Percentiles rank a stretch among this genome's conserved stretches.
phyloP scores from a whole-genome alignment of 2,329 filamentous ascomycete genomes.

The Sclerotinia nivalis region DNA sequence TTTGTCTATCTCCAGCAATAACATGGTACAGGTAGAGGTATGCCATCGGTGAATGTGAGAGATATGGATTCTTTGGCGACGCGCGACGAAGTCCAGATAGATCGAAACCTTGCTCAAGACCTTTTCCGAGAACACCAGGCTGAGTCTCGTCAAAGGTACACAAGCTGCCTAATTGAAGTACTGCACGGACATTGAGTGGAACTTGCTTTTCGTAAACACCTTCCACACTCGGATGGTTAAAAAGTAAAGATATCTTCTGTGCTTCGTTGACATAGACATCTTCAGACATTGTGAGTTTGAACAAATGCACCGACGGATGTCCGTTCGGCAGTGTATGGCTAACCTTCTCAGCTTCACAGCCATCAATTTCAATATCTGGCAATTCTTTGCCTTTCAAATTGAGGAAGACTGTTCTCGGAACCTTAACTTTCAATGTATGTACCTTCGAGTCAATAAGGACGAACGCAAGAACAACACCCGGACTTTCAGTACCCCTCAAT shows the following conservation, averaged over 20 bases:
- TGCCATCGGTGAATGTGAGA: constrained; percentile 70
- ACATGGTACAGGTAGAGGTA: constrained; percentile 96
- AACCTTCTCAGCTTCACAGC: constrained; percentile 88
- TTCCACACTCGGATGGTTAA: constrained; percentile 92
- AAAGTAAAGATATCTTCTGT: constrained; percentile 77
- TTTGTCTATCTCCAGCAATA: constrained; percentile 82
- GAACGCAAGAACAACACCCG: constrained; percentile 84
- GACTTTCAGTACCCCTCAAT: constrained; percentile 76
- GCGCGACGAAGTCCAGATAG: constrained; percentile 71
- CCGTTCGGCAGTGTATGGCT: constrained; percentile 93
- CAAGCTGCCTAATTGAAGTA: constrained; percentile 84
- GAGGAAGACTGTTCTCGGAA: constrained; percentile 85
- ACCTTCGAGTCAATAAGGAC: constrained; percentile 93
- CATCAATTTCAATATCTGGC: constrained; percentile 82
- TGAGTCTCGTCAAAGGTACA: constrained; percentile 94
- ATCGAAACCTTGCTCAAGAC: constrained; percentile 91
- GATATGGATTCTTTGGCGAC: constrained; percentile 70
- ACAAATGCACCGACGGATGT: constrained; percentile 88
- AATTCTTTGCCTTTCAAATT: constrained; percentile 87
- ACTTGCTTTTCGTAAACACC: constrained; percentile 96
- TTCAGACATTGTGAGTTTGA: constrained; percentile 89
- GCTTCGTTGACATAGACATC: constrained; percentile 82
- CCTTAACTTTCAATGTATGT: constrained; percentile 82
- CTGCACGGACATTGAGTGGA: constrained; percentile 79
- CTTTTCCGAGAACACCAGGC: constrained; percentile 85